Evolutionary conservation across 202 grass and related monocot genomes (phyloP).

Genomic region (Setaria viridis): DNA sequence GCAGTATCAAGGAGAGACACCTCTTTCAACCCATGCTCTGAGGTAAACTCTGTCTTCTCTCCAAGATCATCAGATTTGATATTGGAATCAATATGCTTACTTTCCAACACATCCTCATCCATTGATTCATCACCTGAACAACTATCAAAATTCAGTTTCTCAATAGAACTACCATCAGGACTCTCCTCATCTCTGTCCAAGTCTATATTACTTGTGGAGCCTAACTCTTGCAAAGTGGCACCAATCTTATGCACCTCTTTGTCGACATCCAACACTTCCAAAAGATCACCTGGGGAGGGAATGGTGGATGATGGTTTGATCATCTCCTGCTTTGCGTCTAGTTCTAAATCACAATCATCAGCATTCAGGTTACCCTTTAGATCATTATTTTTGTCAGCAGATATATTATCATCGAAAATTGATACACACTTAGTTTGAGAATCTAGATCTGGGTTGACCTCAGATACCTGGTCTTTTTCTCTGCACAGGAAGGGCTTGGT

Average conservation of each 20-base stretch:
- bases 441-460: slow-evolving; percentile 60
- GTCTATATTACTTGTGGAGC: slow-evolving; percentile 50
- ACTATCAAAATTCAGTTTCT: slow-evolving; percentile 80
- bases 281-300: slow-evolving; percentile 45
- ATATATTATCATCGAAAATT: slow-evolving; percentile 68
- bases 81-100: slow-evolving; percentile 65
- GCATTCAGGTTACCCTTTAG: slow-evolving; percentile 71
- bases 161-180: slow-evolving; percentile 54
- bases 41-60: slow-evolving; percentile 43
- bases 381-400: slow-evolving; percentile 63
- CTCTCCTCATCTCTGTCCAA: slow-evolving; percentile 57
- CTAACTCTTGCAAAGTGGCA: slow-evolving; percentile 54
- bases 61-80: slow-evolving; percentile 48
- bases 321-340: slow-evolving; percentile 78
- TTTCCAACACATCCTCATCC: slow-evolving; percentile 86
- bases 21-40: slow-evolving; percentile 51
- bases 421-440: slow-evolving; percentile 70
- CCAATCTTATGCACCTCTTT: slow-evolving; percentile 59
- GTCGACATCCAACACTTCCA: slow-evolving; percentile 42
- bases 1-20: slow-evolving; percentile 49
- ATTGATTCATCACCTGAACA: slow-evolving; percentile 94
- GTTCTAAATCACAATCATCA: slow-evolving; percentile 79
- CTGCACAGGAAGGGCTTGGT: slow-evolving; percentile 25
- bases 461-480: slow-evolving; percentile 72
- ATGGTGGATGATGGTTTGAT: slow-evolving; percentile 55